These are phyloP conservation scores for Ceratocystis diversiconidia DNA, from an alignment of 2,329 filamentous ascomycete species.

Conservation along the genomic window DNA sequence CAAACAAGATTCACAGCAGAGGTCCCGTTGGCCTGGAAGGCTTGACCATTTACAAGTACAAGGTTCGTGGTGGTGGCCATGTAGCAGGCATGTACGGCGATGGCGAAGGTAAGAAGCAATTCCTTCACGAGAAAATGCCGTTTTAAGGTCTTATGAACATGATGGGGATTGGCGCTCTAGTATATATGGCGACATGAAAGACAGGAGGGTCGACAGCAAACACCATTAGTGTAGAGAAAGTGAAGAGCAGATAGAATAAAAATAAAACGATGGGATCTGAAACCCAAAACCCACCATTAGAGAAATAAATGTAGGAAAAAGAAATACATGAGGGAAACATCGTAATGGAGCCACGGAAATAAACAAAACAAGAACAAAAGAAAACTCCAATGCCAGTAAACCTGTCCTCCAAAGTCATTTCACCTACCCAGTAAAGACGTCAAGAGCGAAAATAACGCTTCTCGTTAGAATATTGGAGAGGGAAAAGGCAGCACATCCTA, in stretches of 20 bases:
- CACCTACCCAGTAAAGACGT: conserved; percentile 6
- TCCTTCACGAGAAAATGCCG: conserved; percentile 42
- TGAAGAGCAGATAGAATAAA: neutral
- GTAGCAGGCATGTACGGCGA: conserved; percentile 62
- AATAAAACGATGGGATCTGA: conserved; percentile 1
- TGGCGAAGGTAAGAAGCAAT: conserved; percentile 43
- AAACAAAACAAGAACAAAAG: conserved; percentile 1
- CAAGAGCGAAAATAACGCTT: neutral
- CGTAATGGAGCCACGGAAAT: neutral
- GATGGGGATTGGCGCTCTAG: neutral
- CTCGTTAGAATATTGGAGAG: neutral
- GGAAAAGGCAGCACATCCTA: neutral
- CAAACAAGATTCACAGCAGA: conserved; percentile 92
- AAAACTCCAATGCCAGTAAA: conserved; percentile 4
- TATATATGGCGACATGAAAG: too few species aligned
- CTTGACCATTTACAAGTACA: conserved; percentile 94
- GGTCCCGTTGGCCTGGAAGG: conserved; percentile 91
- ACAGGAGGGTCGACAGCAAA: too few species aligned
- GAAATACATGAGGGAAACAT: neutral
- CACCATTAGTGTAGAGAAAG: neutral
- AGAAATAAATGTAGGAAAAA: neutral
- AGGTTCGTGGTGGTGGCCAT: conserved; percentile 72
- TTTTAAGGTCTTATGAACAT: neutral
- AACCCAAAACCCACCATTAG: neutral
- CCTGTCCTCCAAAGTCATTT: neutral